Evolutionary conservation across 2,329 filamentous ascomycete species (phyloP).

Genomic region (Talaromyces marneffei): DNA sequence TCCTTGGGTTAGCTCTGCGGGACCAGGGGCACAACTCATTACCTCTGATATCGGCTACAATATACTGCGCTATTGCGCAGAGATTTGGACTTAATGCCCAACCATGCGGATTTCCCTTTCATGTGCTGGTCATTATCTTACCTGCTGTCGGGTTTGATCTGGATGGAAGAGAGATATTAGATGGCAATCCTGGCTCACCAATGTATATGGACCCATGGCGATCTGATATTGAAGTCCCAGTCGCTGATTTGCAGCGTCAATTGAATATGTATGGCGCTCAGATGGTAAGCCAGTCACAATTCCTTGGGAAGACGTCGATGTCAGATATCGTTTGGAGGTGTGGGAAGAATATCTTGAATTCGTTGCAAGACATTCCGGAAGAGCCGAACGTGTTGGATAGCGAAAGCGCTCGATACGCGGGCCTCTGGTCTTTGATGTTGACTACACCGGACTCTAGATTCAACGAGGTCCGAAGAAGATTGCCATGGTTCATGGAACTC

Average conservation of each 20-base stretch:
- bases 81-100: conserved; percentile 69
- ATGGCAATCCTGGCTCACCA: conserved; percentile 33
- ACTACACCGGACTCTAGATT: conserved; percentile 39
- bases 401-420: conserved; percentile 62
- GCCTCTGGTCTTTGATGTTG: conserved; percentile 64
- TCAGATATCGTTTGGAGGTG: conserved; percentile 67
- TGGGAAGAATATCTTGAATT: conserved; percentile 73
- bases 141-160: conserved; percentile 56
- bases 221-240: conserved; percentile 59
- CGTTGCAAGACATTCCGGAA: conserved; percentile 51
- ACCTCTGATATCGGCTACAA: conserved; percentile 78
- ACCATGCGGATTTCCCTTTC: conserved; percentile 75
- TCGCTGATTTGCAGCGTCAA: conserved; percentile 53
- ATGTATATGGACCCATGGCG: conserved; percentile 86
- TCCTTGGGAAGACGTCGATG: conserved; percentile 59
- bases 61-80: conserved; percentile 74
- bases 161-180: conserved; percentile 41
- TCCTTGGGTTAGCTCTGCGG: conserved; percentile 74
- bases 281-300: conserved; percentile 38
- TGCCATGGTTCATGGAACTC: conserved; percentile 60
- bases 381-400: conserved; percentile 42
- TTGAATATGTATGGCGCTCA: conserved; percentile 51
- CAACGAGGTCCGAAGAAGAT: conserved; percentile 54
- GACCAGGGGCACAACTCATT: conserved; percentile 70
- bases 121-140: conserved; percentile 75